These are phyloP conservation scores for Reticulascus tulasneorum DNA, from an alignment of 2,329 filamentous ascomycete genomes.

Conservation along the genomic window DNA sequence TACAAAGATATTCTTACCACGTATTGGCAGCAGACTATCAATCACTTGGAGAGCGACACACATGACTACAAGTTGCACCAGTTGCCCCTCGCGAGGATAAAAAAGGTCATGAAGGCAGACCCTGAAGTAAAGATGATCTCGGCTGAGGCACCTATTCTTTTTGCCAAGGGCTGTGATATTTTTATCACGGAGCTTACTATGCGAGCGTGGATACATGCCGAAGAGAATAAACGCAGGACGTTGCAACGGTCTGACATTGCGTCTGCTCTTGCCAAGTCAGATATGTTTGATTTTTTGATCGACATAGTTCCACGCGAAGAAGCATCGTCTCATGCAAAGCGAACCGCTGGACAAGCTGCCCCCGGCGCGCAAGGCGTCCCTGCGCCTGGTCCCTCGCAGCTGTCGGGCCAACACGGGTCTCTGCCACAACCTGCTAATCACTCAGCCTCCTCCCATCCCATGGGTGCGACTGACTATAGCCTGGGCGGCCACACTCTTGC, in stretches of 20 bases:
- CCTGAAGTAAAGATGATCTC: constrained; percentile 99
- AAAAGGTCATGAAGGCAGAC: constrained; percentile 99
- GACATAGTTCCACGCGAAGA: constrained; percentile 98
- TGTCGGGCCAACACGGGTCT: constrained; percentile 47
- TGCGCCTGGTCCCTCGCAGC: constrained; percentile 38
- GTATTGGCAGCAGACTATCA: constrained; percentile 99
- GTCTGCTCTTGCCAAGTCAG: constrained; percentile 89
- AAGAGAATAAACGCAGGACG: constrained; percentile 96
- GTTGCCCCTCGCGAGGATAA: constrained; percentile 93
- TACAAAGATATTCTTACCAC: constrained; percentile 98
- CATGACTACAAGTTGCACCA: constrained; percentile 99
- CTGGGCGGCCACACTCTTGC: constrained; percentile 61
- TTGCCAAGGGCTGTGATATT: constrained; percentile 97
- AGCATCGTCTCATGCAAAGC: constrained; percentile 78
- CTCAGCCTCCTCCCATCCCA: constrained; percentile 45
- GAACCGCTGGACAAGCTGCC: constrained; percentile 53
- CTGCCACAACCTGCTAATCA: constrained; percentile 55
- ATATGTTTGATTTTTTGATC: constrained; percentile 99
- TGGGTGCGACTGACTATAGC: constrained; percentile 58
- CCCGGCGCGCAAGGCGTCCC: constrained; percentile 29
- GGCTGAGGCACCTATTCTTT: constrained; percentile 93
- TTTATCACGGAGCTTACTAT: constrained; percentile 99
- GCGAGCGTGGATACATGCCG: constrained; percentile 98
- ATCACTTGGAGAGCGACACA: constrained; percentile 86
- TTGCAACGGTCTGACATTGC: constrained; percentile 95